Conservation (phyloP, 2,329 filamentous ascomycete species). For the Ceratocystis papillata region DNA sequence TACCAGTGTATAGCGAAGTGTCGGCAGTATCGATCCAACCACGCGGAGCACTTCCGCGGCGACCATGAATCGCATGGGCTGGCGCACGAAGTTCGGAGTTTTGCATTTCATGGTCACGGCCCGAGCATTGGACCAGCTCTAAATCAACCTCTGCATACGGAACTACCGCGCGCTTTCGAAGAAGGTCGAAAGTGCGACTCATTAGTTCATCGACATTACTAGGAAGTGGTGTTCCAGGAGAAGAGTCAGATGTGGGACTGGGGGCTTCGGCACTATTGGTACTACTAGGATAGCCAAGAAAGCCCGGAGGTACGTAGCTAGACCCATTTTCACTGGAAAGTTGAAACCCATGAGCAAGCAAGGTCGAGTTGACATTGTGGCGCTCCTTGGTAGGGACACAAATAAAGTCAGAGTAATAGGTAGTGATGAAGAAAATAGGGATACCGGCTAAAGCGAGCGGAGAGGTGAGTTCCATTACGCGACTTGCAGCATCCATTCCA, state of each 20-base stretch:
- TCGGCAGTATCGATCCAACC: constrained; percentile 52
- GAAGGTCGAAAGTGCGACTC: constrained; percentile 66
- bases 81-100: constrained; percentile 29
- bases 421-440: constrained; percentile 97
- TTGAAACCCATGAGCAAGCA: constrained; percentile 71
- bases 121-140: constrained; percentile 72
- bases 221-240: constrained; percentile 63
- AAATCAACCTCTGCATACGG: constrained; percentile 60
- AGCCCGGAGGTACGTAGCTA: constrained; percentile 27
- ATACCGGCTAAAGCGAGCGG: constrained; percentile 86
- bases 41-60: constrained; percentile 26
- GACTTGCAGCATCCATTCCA: constrained; percentile 79
- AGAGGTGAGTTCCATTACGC: constrained; percentile 82
- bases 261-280: constrained; percentile 29
- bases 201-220: constrained; percentile 71
- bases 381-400: constrained; percentile 70
- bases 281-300: constrained; percentile 25
- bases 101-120: constrained; percentile 35
- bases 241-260: constrained; percentile 31
- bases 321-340: constrained; percentile 57
- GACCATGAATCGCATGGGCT: constrained; percentile 27
- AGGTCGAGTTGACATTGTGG: constrained; percentile 60
- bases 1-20: constrained; percentile 50
- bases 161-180: constrained; percentile 64
- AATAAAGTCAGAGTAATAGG: constrained; percentile 96